Evolutionary conservation across 2,329 filamentous ascomycete species (phyloP), one percentile per base, ranked within the genome.

Genomic region (Colletotrichum gloeosporioides): DNA sequence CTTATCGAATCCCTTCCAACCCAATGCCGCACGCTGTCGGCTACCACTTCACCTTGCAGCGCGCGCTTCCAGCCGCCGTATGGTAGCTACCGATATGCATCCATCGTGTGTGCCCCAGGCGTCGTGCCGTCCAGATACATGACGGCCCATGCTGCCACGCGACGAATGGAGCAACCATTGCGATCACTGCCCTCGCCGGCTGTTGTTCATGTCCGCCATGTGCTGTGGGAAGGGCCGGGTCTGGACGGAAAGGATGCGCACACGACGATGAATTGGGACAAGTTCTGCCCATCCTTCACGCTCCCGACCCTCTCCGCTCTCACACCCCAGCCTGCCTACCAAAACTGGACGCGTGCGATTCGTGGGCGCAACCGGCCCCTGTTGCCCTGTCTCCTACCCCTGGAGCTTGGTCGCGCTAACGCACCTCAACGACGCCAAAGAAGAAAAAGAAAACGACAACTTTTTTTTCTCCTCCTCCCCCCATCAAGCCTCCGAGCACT

Each of bases 131-230:
- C n/a, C n/a, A n/a, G 8, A 62, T 34, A 62, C 39, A 73, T 55
- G 70, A 64, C 39, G 55, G 63, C 63, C 72, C 70, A 73, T 73
- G 55, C 44, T 68, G 57, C 64, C 73, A 65, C 68, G 69, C 73
- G 75, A 77, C 75, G 16, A 76, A 77, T 76, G 68, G 73, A 76
- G 75, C 75, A 75, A 76, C 64, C 73, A 76, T 72, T 71, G 69
- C 75, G 68, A 72, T 61, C 68, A 31, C 66, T 34, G 66, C 39
- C 69, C 70, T 63, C 63, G 61, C 70, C 73, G 70, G 63, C 57
- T 65, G 32, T 69, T 64, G 64, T 55, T 34, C 61, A 64, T 59
- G 44, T 68, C 29, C 53, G 63, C 39, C 69, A 53, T 72, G 13
- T 22, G 34, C 25, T 59, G 25, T 15, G 39, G 39, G 39, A 69